Evolutionary conservation across 148 eudicot genomes (phyloP).

Genomic region (Polygonum aviculare): DNA sequence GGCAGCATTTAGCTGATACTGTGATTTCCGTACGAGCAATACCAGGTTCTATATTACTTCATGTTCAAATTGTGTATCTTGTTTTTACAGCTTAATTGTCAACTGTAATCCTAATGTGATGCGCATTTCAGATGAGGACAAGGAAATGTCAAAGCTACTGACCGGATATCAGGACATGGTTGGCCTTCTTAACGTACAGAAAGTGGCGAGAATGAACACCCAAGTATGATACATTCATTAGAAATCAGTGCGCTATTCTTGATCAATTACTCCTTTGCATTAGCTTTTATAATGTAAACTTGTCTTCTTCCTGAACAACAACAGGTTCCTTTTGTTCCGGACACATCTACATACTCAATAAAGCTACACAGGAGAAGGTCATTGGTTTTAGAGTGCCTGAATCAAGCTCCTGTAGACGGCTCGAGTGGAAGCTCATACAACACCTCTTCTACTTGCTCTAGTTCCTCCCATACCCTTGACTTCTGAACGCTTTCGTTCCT

Average conservation of each 20-base stretch:
- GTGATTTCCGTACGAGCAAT: constrained; percentile 83
- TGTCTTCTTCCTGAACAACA: neutral
- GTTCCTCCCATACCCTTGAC: constrained; percentile 56
- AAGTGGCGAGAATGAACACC: constrained; percentile 77
- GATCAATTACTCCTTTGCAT: neutral
- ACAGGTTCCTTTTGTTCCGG: constrained; percentile 81
- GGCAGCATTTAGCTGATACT: constrained; percentile 97
- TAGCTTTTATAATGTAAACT: neutral
- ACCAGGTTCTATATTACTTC: constrained; percentile 40
- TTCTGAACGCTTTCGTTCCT: constrained; percentile 23
- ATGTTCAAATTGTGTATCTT: neutral
- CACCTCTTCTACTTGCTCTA: constrained; percentile 68
- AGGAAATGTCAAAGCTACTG: constrained; percentile 75
- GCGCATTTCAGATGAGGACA: constrained; percentile 67
- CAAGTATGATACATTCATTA: constrained; percentile 41
- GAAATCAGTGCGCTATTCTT: neutral
- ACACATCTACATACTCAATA: constrained; percentile 81
- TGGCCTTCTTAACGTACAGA: constrained; percentile 83
- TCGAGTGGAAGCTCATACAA: constrained; percentile 82
- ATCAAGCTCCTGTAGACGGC: constrained; percentile 95
- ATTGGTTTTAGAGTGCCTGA: constrained; percentile 73
- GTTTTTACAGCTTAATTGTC: neutral
- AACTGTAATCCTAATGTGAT: constrained; percentile 7
- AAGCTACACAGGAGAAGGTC: constrained; percentile 74
- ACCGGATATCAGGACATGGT: constrained; percentile 95